Evolutionary conservation across 2,329 filamentous ascomycete species (phyloP), one percentile per base, ranked within the genome.

Genomic region (Ceratocystis albifundus): DNA sequence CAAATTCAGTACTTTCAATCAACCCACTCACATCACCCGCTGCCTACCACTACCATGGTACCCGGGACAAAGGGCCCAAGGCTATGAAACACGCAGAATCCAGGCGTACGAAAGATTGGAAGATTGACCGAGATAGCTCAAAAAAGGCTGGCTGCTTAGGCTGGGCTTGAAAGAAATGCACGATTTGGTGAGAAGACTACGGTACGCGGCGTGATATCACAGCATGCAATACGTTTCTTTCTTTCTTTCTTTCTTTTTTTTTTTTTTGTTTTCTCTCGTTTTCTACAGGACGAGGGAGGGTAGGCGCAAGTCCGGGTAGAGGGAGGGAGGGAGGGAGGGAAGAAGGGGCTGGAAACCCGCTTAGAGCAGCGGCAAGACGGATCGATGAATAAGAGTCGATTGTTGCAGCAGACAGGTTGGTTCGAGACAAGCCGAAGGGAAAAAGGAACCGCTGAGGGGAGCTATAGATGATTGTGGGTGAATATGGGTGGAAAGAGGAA

Each of bases 81-180:
- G 25, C 20, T 28, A 55, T 55, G 50, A 55, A 55, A 55, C 50
- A 55, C 22, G 50, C 50, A 25, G 50, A 28, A 55, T 55, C n/a
- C 20, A 55, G 50, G 50, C 50, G 50, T 28, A 48, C 45, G 45
- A 48, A 36, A 36, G 32, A 36, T 36, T 36, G 32, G 32, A 36
- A 36, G 45, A 48, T 48, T 48, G 45, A 20, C 45, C 45, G 45
- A 48, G 45, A 8, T 20, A 48, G 45, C 45, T 17, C 45, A 48
- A 20, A 36, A 36, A 48, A 55, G 50, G 20, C 50, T 55, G 50
- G 50, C 50, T 28, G 20, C 50, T 6, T 55, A 22, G 5, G 8
- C 6, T 28, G 50, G 50, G 20, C 20, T 25, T 22, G 12, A 10
- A 25, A n/a, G n/a, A 36, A 36, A 12, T 36, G 32, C 32, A 36